Evolutionary conservation across 345 rosid genomes (phyloP), one percentile per base, ranked within the genome.

Genomic region (Populus ilicifolia): DNA sequence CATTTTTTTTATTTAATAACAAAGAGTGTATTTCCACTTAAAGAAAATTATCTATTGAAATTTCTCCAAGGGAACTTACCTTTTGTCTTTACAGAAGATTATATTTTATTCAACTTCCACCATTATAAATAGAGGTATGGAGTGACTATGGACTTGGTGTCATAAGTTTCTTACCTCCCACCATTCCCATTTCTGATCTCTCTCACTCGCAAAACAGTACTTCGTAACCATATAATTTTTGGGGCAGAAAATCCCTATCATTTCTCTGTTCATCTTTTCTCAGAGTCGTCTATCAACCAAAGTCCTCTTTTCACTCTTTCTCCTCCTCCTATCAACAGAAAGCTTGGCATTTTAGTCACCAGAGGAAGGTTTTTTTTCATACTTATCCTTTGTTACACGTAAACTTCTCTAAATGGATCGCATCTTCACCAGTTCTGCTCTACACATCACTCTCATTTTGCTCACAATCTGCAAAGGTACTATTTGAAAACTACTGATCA

Each of bases 381-480:
- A 36, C 39, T 1, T 67, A 20, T 52, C 41, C 23, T 35, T 16
- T 36, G 20, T 50, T 39, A 13, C 14, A 23, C 38, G 13, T 68
- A 36, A 7, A 38, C 50, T 73, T 59, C 67, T 44, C 36, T 16
- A 36, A 59, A 86, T 88, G 88, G 75, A 81, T 80, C 69, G 27
- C 7, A 2, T 35, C 30, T 62, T 79, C 80, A 72, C 69, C 25
- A 23, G 59, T 44, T 65, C 70, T 41, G 59, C 80, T 38, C 7
- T 75, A 1, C 80, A 9, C 67, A 64, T 84, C 76, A n/a, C 72
- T 41, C 81, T 89, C 71, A 43, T 77, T 69, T 65, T 84, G 50
- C 75, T 89, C 12, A 20, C 77, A 66, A 30, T 83, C 52, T 78
- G 72, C 82, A 79, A 69, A 84, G 88, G 92, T 86, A 77, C n/a